Percentiles rank a stretch among this genome's conserved stretches.
Conservation (phyloP, 2,329 filamentous ascomycete species). For the Ophiostoma sp. region DNA sequence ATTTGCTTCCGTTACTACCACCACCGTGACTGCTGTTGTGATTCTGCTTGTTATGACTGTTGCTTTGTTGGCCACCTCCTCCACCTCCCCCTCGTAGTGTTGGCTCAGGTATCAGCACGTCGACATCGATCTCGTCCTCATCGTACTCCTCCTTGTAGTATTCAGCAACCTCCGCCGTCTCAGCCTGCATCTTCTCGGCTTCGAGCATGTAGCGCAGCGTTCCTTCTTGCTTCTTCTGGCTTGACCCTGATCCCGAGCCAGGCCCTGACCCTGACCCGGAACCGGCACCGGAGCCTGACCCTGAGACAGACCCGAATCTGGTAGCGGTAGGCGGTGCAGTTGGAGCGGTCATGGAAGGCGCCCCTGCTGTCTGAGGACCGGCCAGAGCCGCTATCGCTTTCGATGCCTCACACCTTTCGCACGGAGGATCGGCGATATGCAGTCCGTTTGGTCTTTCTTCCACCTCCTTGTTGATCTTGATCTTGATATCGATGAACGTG, state of each 20-base stretch:
- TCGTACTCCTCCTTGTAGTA: slow-evolving; percentile 72
- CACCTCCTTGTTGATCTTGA: slow-evolving; percentile 76
- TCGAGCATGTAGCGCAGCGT: slow-evolving; percentile 90
- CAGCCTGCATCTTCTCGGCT: slow-evolving; percentile 64
- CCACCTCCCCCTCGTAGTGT: neutral
- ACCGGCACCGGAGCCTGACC: neutral
- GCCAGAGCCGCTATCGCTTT: slow-evolving; percentile 2
- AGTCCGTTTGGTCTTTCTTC: slow-evolving; percentile 37
- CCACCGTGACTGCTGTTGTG: neutral
- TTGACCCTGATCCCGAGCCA: slow-evolving; percentile 25
- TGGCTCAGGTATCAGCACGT: slow-evolving; percentile 49
- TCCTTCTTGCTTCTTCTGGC: slow-evolving; percentile 54
- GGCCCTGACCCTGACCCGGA: slow-evolving; percentile 32
- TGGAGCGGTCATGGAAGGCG: neutral
- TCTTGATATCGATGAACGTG: slow-evolving; percentile 78
- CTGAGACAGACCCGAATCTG: neutral
- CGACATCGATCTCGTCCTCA: slow-evolving; percentile 71
- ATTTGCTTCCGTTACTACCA: neutral
- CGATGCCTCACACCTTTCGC: slow-evolving; percentile 1
- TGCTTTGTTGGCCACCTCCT: neutral
- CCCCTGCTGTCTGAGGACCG: neutral
- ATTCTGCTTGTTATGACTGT: neutral
- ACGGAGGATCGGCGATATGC: neutral
- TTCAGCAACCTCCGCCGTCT: slow-evolving; percentile 60
- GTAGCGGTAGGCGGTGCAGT: neutral